Conservation (phyloP, 73 alveolate genomes). For the Symbiodinium natans region DNA sequence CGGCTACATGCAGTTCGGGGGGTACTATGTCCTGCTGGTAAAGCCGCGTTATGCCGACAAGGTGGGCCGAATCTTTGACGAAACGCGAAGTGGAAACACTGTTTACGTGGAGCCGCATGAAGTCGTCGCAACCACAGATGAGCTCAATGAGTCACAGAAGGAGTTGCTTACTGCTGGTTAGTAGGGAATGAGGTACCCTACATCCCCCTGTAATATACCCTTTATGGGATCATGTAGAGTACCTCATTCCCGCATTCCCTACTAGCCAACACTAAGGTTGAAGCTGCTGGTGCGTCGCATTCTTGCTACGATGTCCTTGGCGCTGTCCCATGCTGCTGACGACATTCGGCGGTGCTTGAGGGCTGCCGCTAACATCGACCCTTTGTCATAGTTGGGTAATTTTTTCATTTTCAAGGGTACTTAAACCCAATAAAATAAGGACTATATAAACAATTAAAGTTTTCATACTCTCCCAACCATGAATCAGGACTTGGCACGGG, state of each 20-base stretch:
- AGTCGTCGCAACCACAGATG: constrained; percentile 49
- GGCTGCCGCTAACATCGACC: background rate
- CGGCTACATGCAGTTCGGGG: constrained; percentile 84
- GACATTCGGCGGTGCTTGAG: constrained; percentile 36
- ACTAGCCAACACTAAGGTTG: background rate
- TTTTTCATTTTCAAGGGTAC: no score
- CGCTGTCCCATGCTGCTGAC: constrained; percentile 35
- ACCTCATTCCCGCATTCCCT: background rate
- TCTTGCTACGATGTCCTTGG: constrained; percentile 54
- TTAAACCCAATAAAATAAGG: no score
- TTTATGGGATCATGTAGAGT: no score
- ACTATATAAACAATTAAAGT: no score
- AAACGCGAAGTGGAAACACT: constrained; percentile 32
- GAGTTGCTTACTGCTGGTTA: background rate
- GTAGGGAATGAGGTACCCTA: no score
- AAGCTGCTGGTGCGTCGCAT: background rate
- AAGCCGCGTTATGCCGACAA: constrained; percentile 26
- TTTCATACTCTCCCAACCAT: no score
- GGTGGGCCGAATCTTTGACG: constrained; percentile 78
- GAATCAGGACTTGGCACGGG: constrained; percentile 90
- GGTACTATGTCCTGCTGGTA: constrained; percentile 53
- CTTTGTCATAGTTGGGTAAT: background rate
- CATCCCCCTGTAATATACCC: no score
- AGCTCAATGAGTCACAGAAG: constrained; percentile 9
- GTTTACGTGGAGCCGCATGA: constrained; percentile 82